Evolutionary conservation across 176 grass and related monocot species (phyloP).

Genomic region (Carex pumila): DNA sequence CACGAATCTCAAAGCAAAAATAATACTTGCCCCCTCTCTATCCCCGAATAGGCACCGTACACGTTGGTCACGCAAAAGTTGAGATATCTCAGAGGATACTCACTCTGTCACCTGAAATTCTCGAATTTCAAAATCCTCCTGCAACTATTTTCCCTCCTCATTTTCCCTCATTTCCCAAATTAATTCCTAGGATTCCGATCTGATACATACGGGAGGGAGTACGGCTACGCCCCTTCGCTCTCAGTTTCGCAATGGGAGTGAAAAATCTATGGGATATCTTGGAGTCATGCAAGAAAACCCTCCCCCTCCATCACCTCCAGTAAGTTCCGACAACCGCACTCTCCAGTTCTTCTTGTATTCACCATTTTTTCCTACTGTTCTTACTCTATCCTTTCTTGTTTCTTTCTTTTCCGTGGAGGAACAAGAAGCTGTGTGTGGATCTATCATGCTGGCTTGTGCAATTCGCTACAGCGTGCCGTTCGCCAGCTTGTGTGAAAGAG

Average conservation of each 20-base stretch:
- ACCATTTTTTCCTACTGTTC: background rate
- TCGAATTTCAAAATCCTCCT: background rate
- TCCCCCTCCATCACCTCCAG: slow-evolving; percentile 89
- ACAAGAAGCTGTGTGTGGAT: slow-evolving; percentile 92
- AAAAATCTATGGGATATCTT: slow-evolving; percentile 96
- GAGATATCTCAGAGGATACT: no score
- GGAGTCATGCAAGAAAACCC: slow-evolving; percentile 91
- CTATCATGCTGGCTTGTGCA: slow-evolving; percentile 93
- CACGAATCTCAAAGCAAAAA: no score
- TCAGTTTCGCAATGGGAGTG: slow-evolving; percentile 48
- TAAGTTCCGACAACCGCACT: slow-evolving; percentile 21
- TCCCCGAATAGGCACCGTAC: no score
- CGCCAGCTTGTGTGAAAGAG: slow-evolving; percentile 43
- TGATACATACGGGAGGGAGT: background rate
- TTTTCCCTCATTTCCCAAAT: background rate
- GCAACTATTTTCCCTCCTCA: background rate
- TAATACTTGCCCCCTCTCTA: no score
- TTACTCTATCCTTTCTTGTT: background rate
- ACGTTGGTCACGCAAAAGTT: no score
- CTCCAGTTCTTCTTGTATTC: background rate
- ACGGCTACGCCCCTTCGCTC: background rate
- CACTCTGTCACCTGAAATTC: background rate
- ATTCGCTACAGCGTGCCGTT: slow-evolving; percentile 42
- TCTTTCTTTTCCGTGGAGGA: slow-evolving; percentile 34
- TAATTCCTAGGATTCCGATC: background rate